Evolutionary conservation across 768 basidiomycete species (phyloP).

Genomic region (Amanita thiersii): DNA sequence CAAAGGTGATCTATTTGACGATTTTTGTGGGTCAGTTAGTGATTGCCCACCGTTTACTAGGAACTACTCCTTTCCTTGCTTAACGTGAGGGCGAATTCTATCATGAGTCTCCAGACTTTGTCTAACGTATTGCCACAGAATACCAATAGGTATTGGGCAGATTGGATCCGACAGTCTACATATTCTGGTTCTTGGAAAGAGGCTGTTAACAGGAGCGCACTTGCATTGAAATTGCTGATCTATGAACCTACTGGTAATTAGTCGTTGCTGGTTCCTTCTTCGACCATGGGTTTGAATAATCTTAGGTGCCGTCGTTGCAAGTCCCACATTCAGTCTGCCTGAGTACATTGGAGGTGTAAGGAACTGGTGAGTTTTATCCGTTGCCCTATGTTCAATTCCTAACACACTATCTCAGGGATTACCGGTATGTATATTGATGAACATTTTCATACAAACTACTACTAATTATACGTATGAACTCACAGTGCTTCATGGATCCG

Average conservation of each 20-base stretch:
- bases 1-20: constrained; percentile 31
- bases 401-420: constrained; percentile 38
- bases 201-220: constrained; percentile 83
- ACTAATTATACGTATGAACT: background rate
- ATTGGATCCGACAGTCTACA: constrained; percentile 84
- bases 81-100: constrained; percentile 28
- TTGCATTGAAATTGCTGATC: constrained; percentile 90
- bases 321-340: constrained; percentile 91
- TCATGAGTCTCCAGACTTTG: background rate
- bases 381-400: constrained; percentile 1
- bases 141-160: constrained; percentile 79
- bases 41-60: constrained; percentile 17
- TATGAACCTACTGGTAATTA: constrained; percentile 85
- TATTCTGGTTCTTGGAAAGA: constrained; percentile 96
- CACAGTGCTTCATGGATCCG: constrained; percentile 81
- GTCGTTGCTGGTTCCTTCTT: constrained; percentile 2
- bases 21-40: background rate
- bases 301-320: constrained; percentile 83
- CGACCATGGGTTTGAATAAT: too few relatives aligned
- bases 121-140: constrained; percentile 22
- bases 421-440: constrained; percentile 34
- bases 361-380: constrained; percentile 55
- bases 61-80: constrained; percentile 51
- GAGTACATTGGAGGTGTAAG: constrained; percentile 86
- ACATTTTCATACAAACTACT: background rate